Percentiles rank a stretch among this genome's conserved stretches.
Evolutionary conservation across 148 eudicot species (phyloP).

Genomic region (Rhododendron williamsianum): DNA sequence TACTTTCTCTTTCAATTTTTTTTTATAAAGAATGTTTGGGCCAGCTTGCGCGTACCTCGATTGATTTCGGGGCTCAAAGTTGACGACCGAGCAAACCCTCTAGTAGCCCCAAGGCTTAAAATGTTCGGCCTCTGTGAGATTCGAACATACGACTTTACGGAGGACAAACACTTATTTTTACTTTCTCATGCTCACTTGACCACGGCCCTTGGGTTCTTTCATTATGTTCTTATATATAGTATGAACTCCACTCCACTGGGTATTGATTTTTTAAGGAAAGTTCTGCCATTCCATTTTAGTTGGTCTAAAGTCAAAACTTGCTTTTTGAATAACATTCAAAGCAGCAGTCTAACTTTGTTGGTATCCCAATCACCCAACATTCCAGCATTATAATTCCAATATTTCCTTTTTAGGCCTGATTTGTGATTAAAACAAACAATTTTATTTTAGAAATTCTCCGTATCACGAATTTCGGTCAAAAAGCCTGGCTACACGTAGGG

Average conservation of each 20-base stretch:
- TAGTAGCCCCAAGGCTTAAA: too few species aligned
- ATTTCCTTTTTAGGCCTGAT: neutral
- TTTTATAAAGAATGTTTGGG: neutral
- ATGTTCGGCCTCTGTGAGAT: too few species aligned
- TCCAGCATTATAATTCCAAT: neutral
- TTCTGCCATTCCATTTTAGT: neutral
- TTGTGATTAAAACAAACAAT: neutral
- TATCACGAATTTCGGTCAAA: neutral
- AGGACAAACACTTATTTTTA: too few species aligned
- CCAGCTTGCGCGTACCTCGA: neutral
- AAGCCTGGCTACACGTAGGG: neutral
- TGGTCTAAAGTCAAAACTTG: neutral
- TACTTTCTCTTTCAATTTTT: neutral
- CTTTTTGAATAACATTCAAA: neutral
- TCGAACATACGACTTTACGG: too few species aligned
- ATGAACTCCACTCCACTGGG: neutral
- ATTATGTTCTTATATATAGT: too few species aligned
- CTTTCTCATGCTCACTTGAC: too few species aligned
- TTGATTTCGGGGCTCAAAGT: neutral
- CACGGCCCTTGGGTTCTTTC: neutral
- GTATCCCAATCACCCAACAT: neutral
- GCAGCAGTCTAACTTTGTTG: neutral
- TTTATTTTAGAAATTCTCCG: neutral
- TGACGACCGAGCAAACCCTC: neutral
- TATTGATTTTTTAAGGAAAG: neutral